phyloP scores from a whole-genome alignment of 371 early-diverging fungal genomes.

The Mortierella sp. region DNA sequence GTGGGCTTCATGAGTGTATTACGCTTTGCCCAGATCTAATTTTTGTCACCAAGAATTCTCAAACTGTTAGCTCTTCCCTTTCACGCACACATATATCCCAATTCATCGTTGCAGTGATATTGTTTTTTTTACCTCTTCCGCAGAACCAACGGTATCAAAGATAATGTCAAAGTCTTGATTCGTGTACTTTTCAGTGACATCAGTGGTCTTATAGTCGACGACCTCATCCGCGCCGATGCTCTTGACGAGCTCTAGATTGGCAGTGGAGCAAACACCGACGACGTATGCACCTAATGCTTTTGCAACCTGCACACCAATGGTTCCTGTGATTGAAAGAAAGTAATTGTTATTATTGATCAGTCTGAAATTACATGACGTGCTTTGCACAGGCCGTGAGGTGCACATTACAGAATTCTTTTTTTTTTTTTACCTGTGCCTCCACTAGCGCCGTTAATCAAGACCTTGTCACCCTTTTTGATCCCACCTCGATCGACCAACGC shows the following conservation, averaged over 20 bases:
- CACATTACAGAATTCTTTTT: not conserved
- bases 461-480: constrained; percentile 47
- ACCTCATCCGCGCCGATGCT: constrained; percentile 71
- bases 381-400: not conserved
- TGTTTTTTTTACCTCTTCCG: constrained; percentile 26
- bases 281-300: constrained; percentile 67
- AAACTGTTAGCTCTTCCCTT: not conserved
- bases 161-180: constrained; percentile 57
- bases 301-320: constrained; percentile 73
- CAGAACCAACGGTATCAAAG: constrained; percentile 44
- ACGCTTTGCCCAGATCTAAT: constrained; percentile 40
- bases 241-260: constrained; percentile 63
- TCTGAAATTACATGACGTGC: not conserved
- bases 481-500: constrained; percentile 42
- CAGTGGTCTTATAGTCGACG: constrained; percentile 65
- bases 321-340: constrained; percentile 54
- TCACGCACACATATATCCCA: not conserved
- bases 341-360: not conserved
- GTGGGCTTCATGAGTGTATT: constrained; percentile 23
- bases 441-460: constrained; percentile 58
- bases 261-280: constrained; percentile 72
- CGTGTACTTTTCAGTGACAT: constrained; percentile 39
- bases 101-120: too few species aligned
- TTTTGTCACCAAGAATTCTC: not conserved
- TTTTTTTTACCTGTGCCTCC: constrained; percentile 59